Evolutionary conservation across 2,329 filamentous ascomycete species (phyloP).

Genomic region (Neofusicoccum umdonicola): DNA sequence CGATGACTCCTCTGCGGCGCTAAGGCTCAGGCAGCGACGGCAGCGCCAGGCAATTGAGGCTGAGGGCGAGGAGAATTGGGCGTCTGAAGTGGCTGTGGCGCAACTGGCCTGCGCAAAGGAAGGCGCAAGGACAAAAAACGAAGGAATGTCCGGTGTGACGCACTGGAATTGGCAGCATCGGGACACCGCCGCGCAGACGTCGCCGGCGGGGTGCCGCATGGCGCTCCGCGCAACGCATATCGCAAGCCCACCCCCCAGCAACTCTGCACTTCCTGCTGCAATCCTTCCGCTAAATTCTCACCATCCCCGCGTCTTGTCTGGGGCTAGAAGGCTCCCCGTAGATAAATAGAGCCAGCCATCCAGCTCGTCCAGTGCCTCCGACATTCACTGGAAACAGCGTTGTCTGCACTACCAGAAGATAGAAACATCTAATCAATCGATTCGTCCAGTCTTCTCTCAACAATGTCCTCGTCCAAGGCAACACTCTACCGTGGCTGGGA

Average conservation of each 20-base stretch:
- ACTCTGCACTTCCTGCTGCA: too few species aligned
- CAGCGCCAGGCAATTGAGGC: not conserved
- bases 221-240: too few species aligned
- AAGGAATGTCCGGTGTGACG: not conserved
- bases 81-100: not conserved
- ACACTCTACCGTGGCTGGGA: constrained; percentile 54
- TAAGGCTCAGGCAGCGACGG: not conserved
- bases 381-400: too few species aligned
- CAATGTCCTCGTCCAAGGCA: constrained; percentile 21
- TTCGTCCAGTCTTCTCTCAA: not conserved
- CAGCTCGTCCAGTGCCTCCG: too few species aligned
- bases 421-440: too few species aligned
- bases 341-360: too few species aligned
- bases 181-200: not conserved
- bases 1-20: not conserved
- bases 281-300: too few species aligned
- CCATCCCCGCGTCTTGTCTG: too few species aligned
- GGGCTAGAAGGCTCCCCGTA: too few species aligned
- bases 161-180: not conserved
- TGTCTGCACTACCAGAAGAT: too few species aligned
- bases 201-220: too few species aligned
- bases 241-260: too few species aligned
- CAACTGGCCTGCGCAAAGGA: not conserved
- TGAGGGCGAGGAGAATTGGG: not conserved
- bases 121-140: not conserved